Evolutionary conservation across 2,329 filamentous ascomycete genomes (phyloP).

Genomic region (Fusarium subtropicale): DNA sequence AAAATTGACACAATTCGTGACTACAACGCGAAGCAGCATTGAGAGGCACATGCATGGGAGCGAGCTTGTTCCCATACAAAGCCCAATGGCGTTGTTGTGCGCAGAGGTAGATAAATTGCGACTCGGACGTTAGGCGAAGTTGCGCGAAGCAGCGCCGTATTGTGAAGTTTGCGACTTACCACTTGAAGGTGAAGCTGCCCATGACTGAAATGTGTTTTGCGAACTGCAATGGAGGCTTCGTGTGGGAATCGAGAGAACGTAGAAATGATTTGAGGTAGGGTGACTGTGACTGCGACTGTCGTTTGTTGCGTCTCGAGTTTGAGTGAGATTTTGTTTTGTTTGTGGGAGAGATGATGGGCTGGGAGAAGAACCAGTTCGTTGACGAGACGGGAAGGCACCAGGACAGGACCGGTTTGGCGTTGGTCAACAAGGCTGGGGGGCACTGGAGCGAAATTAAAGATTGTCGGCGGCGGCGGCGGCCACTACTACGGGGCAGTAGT

Average conservation of each 20-base stretch:
- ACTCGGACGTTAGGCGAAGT: constrained; percentile 8
- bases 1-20: constrained; percentile 20
- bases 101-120: constrained; percentile 20
- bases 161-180: constrained; percentile 61
- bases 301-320: constrained; percentile 34
- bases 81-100: constrained; percentile 27
- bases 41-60: constrained; percentile 6
- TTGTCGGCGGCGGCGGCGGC: constrained; percentile 35
- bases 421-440: constrained; percentile 42
- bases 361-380: constrained; percentile 40
- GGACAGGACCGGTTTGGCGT: constrained; percentile 43
- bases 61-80: constrained; percentile 22
- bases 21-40: constrained; percentile 22
- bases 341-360: constrained; percentile 41
- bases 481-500: constrained; percentile 25
- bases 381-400: constrained; percentile 34
- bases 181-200: constrained; percentile 77
- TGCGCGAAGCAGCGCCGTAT: constrained; percentile 16
- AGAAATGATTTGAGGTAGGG: constrained; percentile 27
- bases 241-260: constrained; percentile 22
- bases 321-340: constrained; percentile 38
- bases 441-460: constrained; percentile 46
- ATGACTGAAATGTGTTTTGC: constrained; percentile 56
- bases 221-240: constrained; percentile 30
- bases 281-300: constrained; percentile 12